Percentiles rank a stretch among this genome's conserved stretches.
Conservation (phyloP, 2,329 filamentous ascomycete species). For the Zymoseptoria tritici region DNA sequence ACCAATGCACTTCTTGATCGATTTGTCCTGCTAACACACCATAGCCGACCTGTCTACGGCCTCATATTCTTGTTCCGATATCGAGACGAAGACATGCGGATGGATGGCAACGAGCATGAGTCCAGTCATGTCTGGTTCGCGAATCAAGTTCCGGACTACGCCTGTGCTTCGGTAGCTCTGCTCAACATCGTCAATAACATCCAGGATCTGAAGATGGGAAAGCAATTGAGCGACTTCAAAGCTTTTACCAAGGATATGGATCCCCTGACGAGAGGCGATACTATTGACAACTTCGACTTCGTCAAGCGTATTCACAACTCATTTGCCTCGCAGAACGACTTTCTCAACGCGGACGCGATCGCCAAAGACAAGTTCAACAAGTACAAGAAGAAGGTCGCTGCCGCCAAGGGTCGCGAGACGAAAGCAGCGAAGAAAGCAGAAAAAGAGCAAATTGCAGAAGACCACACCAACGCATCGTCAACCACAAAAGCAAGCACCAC, state of each 20-base stretch:
- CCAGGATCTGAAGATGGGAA: slow-evolving; percentile 53
- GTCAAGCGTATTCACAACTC: slow-evolving; percentile 82
- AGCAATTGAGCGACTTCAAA: slow-evolving; percentile 66
- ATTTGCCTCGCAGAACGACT: slow-evolving; percentile 73
- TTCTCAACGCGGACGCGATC: slow-evolving; percentile 62
- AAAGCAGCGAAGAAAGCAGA: slow-evolving; percentile 23
- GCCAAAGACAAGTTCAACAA: slow-evolving; percentile 47
- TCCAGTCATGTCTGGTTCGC: slow-evolving; percentile 74
- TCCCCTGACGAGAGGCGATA: slow-evolving; percentile 67
- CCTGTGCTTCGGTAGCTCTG: slow-evolving; percentile 86
- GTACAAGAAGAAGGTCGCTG: slow-evolving; percentile 26
- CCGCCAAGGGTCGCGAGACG: slow-evolving; percentile 23
- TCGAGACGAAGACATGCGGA: slow-evolving; percentile 39
- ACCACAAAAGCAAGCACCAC: background rate
- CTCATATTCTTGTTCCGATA: slow-evolving; percentile 84
- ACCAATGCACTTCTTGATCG: background rate
- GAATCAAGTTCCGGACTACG: slow-evolving; percentile 79
- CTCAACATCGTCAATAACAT: slow-evolving; percentile 92
- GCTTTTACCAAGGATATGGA: slow-evolving; percentile 59
- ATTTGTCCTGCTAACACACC: background rate
- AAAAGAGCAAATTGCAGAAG: slow-evolving; percentile 1
- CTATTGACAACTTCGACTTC: slow-evolving; percentile 65
- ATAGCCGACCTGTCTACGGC: slow-evolving; percentile 66
- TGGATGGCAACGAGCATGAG: slow-evolving; percentile 42
- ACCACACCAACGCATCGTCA: background rate